Evolutionary conservation across 139 green algal species (phyloP), one percentile per base, ranked within the genome.

Genomic region (Volvox reticuliferus): DNA sequence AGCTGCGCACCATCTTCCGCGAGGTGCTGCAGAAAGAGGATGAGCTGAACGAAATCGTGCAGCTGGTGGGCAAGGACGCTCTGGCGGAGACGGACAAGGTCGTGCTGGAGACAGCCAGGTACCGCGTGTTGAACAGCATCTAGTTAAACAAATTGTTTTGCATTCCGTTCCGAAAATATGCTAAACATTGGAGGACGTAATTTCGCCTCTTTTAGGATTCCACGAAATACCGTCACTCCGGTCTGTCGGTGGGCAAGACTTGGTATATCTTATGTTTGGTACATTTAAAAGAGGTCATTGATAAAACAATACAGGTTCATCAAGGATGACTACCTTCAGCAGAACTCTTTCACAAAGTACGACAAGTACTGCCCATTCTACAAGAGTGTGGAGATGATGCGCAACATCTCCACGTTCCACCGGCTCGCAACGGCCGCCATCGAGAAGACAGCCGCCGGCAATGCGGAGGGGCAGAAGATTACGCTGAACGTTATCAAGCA

Each of bases 1-100:
- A 75, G 68, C 88, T 97, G 80, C 92, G 95, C 73, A 96, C 93
- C n/a, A 81, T 94, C 14, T 96, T 96, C 91, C 91, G 93, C 30
- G 93, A 93, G 93, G 96, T 99, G 82, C 96, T 99, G 89, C 98
- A 99, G 92, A 99, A 99, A 94, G 98, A 99, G 95, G 98, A 99
- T 93, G 98, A 99, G 92, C 96, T 99, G 36, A 99, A 99, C 91
- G 98, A 99, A 93, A 99, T 99, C 88, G 98, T 99, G 93, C 98
- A 99, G 96, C 97, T 99, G 37, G 98, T 99, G 35, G 98, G 98
- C 88, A 99, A 99, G 96, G 98, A 99, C 88, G 95, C 98, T 35
- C 95, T 99, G 55, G 98, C 98, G 24, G 98, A 99, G 95, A 95
- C 88, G 0, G 98, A 99, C 95, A 99, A 99, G 96, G 97, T 99